Percentiles rank a stretch among this genome's conserved stretches.
Evolutionary conservation across 352 stramenopile genomes (phyloP).

Genomic region (Globisporangium splendens): DNA sequence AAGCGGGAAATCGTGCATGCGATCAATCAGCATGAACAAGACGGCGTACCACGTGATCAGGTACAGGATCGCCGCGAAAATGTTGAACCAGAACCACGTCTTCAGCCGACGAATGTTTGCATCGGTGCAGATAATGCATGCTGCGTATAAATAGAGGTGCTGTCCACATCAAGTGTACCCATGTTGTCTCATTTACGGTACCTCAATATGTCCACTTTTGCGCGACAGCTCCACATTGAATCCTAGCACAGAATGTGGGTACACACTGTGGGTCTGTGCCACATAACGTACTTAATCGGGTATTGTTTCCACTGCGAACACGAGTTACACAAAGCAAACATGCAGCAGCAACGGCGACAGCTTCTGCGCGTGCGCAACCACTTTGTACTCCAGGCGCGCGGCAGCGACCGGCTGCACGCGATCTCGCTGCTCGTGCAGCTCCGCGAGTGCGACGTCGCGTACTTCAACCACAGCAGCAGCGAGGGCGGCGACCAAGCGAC

Average conservation of each 20-base stretch:
- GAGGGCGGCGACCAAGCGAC: no score
- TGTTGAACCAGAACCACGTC: slow-evolving; percentile 8
- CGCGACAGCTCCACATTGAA: no score
- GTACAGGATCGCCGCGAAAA: slow-evolving; percentile 1
- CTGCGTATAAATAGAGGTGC: no score
- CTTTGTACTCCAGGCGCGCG: slow-evolving; percentile 45
- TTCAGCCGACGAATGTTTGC: slow-evolving; percentile 12
- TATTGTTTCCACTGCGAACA: not conserved
- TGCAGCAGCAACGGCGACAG: not conserved
- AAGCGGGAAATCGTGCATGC: slow-evolving; percentile 1
- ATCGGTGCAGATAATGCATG: slow-evolving; percentile 8
- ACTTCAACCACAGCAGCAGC: slow-evolving; percentile 39
- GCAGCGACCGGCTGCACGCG: slow-evolving; percentile 42
- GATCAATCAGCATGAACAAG: slow-evolving; percentile 2
- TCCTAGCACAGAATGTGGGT: no score
- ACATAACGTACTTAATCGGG: not conserved
- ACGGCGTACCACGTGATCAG: slow-evolving; percentile 1
- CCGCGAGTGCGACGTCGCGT: slow-evolving; percentile 45
- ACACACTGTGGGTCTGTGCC: no score
- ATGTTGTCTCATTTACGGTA: no score
- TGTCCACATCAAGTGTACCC: no score
- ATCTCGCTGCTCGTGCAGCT: slow-evolving; percentile 57
- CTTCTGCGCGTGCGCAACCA: slow-evolving; percentile 50
- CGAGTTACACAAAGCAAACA: not conserved
- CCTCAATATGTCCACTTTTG: no score